Percentiles rank a stretch among this genome's conserved stretches.
These are phyloP conservation scores for Uronychia setigera DNA, from an alignment of 73 alveolate species.

Conservation along the genomic window DNA sequence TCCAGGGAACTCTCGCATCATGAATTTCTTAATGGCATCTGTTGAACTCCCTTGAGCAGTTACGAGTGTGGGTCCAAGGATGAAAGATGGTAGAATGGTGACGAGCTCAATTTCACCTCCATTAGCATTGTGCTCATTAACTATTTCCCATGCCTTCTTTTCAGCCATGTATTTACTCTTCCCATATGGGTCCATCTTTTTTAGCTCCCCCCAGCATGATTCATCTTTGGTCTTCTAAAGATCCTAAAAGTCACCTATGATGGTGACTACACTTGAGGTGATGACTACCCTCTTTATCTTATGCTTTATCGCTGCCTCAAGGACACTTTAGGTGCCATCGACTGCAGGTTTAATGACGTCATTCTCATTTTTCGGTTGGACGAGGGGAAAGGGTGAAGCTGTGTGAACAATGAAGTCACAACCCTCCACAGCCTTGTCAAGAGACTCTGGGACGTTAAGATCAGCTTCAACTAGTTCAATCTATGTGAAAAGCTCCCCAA, in stretches of 20 bases:
- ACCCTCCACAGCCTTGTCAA: conserved; percentile 52
- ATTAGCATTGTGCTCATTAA: conserved; percentile 2
- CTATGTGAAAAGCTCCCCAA: conserved; percentile 32
- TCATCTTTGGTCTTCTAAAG: background rate
- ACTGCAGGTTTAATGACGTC: conserved; percentile 74
- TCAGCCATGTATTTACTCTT: conserved; percentile 63
- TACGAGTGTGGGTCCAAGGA: conserved; percentile 45
- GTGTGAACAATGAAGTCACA: conserved; percentile 66
- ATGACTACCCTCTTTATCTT: conserved; percentile 62
- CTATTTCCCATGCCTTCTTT: conserved; percentile 58
- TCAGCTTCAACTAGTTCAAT: conserved; percentile 65
- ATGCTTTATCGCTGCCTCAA: conserved; percentile 54
- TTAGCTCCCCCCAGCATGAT: conserved; percentile 34
- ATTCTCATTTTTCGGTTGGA: conserved; percentile 61
- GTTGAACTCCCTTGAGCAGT: conserved; percentile 11
- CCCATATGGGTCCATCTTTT: conserved; percentile 38
- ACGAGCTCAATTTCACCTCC: conserved; percentile 44
- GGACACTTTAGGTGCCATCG: conserved; percentile 63
- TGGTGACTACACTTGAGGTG: conserved; percentile 25
- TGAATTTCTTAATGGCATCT: conserved; percentile 32
- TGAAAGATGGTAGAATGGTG: conserved; percentile 57
- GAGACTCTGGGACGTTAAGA: conserved; percentile 38
- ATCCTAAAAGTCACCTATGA: background rate
- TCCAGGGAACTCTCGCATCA: conserved; percentile 62
- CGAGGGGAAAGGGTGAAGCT: conserved; percentile 75